These are phyloP conservation scores for Tricholoma flavovirens DNA, from an alignment of 768 basidiomycete species.

Conservation along the genomic window DNA sequence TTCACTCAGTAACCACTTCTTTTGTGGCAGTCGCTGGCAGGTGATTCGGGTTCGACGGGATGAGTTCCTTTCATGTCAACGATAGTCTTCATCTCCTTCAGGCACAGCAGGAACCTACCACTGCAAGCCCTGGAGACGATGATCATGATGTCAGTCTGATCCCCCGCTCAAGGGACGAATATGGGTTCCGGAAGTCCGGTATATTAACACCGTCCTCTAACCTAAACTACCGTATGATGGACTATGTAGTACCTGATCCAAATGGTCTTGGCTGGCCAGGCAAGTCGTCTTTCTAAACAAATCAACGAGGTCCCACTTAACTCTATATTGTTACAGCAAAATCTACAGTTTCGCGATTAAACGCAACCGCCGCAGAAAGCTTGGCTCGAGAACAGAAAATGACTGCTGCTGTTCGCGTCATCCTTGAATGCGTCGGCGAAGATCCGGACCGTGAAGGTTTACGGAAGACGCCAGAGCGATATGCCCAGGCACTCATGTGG, in stretches of 20 bases:
- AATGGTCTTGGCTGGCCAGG: constrained; percentile 95
- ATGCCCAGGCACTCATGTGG: constrained; percentile 96
- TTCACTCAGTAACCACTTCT: background rate
- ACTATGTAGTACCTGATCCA: constrained; percentile 43
- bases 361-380: constrained; percentile 71
- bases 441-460: constrained; percentile 96
- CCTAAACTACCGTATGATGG: constrained; percentile 32
- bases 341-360: constrained; percentile 79
- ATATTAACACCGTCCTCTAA: constrained; percentile 48
- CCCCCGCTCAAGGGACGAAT: constrained; percentile 55
- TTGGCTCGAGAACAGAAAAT: constrained; percentile 70
- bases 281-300: constrained; percentile 23
- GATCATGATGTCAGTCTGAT: constrained; percentile 7
- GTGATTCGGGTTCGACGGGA: background rate
- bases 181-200: constrained; percentile 77
- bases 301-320: constrained; percentile 1
- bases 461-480: constrained; percentile 86
- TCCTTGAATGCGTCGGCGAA: constrained; percentile 97
- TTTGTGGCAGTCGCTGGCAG: background rate
- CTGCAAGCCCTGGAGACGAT: background rate
- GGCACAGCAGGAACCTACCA: constrained; percentile 18
- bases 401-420: constrained; percentile 78
- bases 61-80: constrained; percentile 26
- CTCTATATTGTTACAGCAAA: constrained; percentile 55
- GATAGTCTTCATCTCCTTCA: constrained; percentile 44